Conservation (phyloP, 2,329 filamentous ascomycete species). For the Epichloe coenophiala region DNA sequence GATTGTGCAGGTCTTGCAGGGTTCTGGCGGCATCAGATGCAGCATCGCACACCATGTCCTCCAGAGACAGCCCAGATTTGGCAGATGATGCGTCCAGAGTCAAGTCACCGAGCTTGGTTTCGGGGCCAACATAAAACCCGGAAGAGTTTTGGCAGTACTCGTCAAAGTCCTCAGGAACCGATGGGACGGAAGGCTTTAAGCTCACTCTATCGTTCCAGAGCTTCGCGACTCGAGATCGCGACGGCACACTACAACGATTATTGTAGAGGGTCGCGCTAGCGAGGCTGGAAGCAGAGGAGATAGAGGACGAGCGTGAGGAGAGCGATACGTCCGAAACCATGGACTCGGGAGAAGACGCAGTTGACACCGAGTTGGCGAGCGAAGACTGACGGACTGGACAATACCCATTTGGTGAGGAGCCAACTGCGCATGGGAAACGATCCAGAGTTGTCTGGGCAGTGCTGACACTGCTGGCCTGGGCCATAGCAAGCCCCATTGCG, state of each 20-base stretch:
- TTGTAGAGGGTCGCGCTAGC: slow-evolving; percentile 38
- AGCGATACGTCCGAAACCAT: slow-evolving; percentile 52
- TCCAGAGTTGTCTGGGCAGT: slow-evolving; percentile 35
- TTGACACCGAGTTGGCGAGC: slow-evolving; percentile 48
- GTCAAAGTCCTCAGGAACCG: slow-evolving; percentile 43
- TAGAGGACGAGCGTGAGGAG: slow-evolving; percentile 50
- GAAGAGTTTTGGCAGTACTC: slow-evolving; percentile 37
- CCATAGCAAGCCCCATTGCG: slow-evolving; percentile 49
- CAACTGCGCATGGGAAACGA: slow-evolving; percentile 33
- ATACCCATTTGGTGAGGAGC: slow-evolving; percentile 39
- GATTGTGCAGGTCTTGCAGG: slow-evolving; percentile 47
- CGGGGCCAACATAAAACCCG: slow-evolving; percentile 40
- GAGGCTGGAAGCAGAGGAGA: slow-evolving; percentile 48
- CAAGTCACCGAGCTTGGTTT: slow-evolving; percentile 37
- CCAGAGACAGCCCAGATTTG: slow-evolving; percentile 32
- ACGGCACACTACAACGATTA: slow-evolving; percentile 40
- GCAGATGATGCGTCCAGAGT: slow-evolving; percentile 34
- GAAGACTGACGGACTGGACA: slow-evolving; percentile 42
- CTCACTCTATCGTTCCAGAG: slow-evolving; percentile 41
- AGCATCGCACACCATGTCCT: slow-evolving; percentile 27
- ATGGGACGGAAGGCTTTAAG: slow-evolving; percentile 37
- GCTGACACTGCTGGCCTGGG: slow-evolving; percentile 34
- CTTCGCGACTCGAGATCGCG: slow-evolving; percentile 51
- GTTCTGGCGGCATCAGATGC: slow-evolving; percentile 42
- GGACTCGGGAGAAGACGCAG: slow-evolving; percentile 51